Conservation (phyloP, 768 basidiomycete species). For the Lentinula sp. region DNA sequence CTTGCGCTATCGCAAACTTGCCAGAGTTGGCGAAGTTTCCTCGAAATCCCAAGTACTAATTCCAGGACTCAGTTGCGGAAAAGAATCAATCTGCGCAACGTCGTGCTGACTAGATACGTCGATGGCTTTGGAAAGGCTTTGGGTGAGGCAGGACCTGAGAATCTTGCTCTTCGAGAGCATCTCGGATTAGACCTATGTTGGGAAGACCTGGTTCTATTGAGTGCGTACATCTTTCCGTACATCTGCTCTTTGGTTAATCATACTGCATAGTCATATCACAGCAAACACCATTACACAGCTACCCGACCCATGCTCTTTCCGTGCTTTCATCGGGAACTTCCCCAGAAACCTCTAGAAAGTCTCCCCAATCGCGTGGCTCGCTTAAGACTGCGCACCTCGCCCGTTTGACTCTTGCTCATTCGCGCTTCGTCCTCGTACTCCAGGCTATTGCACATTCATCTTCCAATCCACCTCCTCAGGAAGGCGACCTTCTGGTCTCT, state of each 20-base stretch:
- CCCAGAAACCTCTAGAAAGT: conserved; percentile 7
- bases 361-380: background rate
- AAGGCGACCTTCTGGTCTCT: conserved; percentile 25
- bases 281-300: conserved; percentile 56
- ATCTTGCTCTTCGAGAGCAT: conserved; percentile 11
- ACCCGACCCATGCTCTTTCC: conserved; percentile 62
- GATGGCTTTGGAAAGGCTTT: conserved; percentile 44
- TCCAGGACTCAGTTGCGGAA: background rate
- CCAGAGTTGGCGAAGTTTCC: conserved; percentile 21
- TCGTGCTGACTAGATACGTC: conserved; percentile 45
- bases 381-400: conserved; percentile 24
- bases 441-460: conserved; percentile 70
- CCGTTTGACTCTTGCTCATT: conserved; percentile 55
- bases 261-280: conserved; percentile 54
- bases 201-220: conserved; percentile 54
- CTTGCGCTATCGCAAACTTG: conserved; percentile 34
- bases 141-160: conserved; percentile 32
- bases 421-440: conserved; percentile 67
- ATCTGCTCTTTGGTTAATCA: conserved; percentile 3
- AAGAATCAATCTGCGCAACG: conserved; percentile 23
- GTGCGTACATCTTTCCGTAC: conserved; percentile 37
- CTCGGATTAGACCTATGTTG: conserved; percentile 41
- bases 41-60: conserved; percentile 8
- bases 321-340: conserved; percentile 34
- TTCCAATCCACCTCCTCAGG: conserved; percentile 35